Evolutionary conservation across 345 rosid species (phyloP).

Genomic region (Anastatica hierochuntica): DNA sequence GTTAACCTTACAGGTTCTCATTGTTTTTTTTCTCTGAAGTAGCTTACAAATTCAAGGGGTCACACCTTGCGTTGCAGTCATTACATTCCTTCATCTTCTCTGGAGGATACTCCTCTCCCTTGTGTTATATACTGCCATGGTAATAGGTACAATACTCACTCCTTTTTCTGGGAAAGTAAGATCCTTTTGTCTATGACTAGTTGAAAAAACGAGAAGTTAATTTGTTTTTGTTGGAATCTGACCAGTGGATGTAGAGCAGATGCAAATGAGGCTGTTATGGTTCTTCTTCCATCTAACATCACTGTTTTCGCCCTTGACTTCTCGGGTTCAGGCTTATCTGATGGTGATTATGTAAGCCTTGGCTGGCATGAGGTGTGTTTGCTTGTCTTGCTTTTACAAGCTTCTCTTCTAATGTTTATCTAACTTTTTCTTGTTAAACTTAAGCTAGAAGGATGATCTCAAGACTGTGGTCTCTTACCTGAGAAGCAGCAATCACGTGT

Average conservation of each 20-base stretch:
- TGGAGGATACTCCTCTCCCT: slow-evolving; percentile 67
- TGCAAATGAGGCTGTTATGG: slow-evolving; percentile 94
- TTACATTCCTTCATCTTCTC: slow-evolving; percentile 57
- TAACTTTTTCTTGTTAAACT: slow-evolving; percentile 12
- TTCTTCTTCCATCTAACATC: slow-evolving; percentile 85
- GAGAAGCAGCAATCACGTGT: slow-evolving; percentile 58
- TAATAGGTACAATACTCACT: slow-evolving; percentile 47
- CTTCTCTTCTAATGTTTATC: slow-evolving; percentile 7
- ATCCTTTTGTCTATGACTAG: neutral
- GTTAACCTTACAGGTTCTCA: slow-evolving; percentile 8
- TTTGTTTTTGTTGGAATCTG: slow-evolving; percentile 19
- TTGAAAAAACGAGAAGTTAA: slow-evolving; percentile 12
- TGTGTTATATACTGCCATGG: slow-evolving; percentile 98
- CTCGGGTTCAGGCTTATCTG: slow-evolving; percentile 96
- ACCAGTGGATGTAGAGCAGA: slow-evolving; percentile 97
- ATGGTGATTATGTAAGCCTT: slow-evolving; percentile 88
- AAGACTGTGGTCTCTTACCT: slow-evolving; percentile 75
- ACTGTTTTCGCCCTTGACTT: slow-evolving; percentile 94
- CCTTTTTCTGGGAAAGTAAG: neutral
- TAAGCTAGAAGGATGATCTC: slow-evolving; percentile 79
- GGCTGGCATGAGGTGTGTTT: slow-evolving; percentile 91
- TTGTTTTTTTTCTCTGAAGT: slow-evolving; percentile 22
- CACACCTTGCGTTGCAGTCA: slow-evolving; percentile 84
- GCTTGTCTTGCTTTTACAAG: slow-evolving; percentile 4
- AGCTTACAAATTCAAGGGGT: slow-evolving; percentile 81